phyloP scores from a whole-genome alignment of 768 basidiomycete genomes.

The Antrodiella citrinella region DNA sequence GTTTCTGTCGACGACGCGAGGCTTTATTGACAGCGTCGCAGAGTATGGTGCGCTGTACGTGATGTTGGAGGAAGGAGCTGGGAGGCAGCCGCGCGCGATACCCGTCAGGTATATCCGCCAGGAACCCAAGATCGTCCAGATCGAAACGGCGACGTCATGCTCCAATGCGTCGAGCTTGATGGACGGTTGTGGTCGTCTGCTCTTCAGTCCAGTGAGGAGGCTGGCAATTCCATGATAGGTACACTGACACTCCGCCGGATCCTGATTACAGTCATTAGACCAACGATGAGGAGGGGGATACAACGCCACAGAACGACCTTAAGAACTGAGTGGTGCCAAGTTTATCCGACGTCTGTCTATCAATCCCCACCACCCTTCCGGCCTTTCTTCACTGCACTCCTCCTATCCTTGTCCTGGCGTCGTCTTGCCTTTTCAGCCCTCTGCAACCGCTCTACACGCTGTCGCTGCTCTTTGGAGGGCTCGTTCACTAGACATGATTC shows the following conservation, averaged over 20 bases:
- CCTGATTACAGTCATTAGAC: too few species aligned
- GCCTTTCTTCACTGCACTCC: conserved; percentile 41
- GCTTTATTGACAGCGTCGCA: too few species aligned
- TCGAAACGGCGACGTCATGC: not conserved
- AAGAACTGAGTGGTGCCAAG: not conserved
- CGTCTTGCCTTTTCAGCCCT: conserved; percentile 40
- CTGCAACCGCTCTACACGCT: conserved; percentile 40
- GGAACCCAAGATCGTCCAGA: not conserved
- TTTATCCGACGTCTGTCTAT: too few species aligned
- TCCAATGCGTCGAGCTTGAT: too few species aligned
- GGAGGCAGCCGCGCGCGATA: not conserved
- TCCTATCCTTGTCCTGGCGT: conserved; percentile 42
- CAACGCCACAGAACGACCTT: not conserved
- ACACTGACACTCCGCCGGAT: too few species aligned
- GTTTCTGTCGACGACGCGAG: not conserved
- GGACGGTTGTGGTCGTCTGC: too few species aligned
- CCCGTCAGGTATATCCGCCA: not conserved
- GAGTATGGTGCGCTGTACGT: not conserved
- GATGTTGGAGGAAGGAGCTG: not conserved
- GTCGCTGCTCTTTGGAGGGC: conserved; percentile 46
- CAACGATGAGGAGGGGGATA: too few species aligned
- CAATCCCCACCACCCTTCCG: conserved; percentile 8
- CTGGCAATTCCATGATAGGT: too few species aligned
- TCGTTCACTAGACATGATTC: conserved; percentile 40
- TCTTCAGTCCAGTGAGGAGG: not conserved